Conservation (phyloP, 371 early-diverging fungal species). For the Coemansia sp. region DNA sequence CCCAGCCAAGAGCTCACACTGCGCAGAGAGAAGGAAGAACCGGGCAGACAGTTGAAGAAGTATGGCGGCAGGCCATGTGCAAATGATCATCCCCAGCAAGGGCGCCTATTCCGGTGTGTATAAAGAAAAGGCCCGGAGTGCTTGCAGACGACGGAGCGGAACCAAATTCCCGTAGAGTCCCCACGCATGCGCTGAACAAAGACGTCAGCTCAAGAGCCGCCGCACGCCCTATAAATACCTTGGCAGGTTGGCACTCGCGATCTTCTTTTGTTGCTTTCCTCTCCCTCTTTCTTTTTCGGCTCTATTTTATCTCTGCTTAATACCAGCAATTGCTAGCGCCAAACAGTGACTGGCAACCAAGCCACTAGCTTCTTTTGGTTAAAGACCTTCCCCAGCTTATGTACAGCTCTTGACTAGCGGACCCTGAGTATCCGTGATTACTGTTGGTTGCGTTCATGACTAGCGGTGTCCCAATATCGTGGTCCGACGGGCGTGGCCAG, state of each 20-base stretch:
- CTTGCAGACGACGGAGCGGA: not conserved
- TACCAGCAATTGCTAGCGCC: not conserved
- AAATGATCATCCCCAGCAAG: not conserved
- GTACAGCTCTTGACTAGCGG: not conserved
- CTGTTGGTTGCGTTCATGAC: not conserved
- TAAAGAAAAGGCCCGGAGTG: too few relatives aligned
- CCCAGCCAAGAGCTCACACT: too few relatives aligned
- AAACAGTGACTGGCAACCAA: not conserved
- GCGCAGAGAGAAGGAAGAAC: too few relatives aligned
- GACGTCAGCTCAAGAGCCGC: not conserved
- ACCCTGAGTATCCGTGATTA: not conserved
- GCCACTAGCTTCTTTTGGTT: not conserved
- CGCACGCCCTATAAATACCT: slow-evolving; percentile 1
- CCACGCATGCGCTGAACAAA: not conserved
- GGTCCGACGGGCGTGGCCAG: not conserved
- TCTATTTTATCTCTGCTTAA: not conserved
- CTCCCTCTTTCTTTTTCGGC: not conserved
- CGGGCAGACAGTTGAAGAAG: not conserved
- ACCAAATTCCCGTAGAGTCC: not conserved
- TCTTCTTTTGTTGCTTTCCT: not conserved
- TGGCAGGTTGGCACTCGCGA: not conserved
- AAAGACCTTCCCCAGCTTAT: not conserved
- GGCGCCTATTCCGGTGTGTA: too few relatives aligned
- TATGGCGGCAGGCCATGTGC: not conserved
- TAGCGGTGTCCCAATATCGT: not conserved